These are phyloP conservation scores for Scedosporium apiospermum DNA, from an alignment of 2,329 filamentous ascomycete genomes.

Conservation along the genomic window DNA sequence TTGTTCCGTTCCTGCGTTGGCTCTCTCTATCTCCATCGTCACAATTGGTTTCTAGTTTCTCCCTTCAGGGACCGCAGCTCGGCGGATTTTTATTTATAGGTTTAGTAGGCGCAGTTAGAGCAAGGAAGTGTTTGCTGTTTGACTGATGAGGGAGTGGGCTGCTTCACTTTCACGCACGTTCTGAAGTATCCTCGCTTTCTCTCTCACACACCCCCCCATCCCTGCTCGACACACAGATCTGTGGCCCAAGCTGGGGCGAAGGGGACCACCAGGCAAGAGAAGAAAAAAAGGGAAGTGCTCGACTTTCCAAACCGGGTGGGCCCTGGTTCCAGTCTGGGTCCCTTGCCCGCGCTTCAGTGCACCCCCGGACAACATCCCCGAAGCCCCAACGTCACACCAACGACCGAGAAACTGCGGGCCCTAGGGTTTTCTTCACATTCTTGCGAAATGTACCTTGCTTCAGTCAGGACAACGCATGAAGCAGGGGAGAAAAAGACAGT, in stretches of 20 bases:
- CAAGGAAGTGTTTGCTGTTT: too few species aligned
- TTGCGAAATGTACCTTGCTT: background rate
- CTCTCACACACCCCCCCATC: background rate
- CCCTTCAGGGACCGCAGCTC: background rate
- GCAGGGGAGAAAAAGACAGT: background rate
- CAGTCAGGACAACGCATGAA: background rate
- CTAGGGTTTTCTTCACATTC: background rate
- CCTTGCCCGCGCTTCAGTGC: background rate
- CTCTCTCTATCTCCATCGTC: background rate
- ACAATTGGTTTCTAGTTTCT: background rate
- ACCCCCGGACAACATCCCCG: background rate
- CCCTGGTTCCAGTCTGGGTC: background rate
- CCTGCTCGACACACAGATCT: background rate
- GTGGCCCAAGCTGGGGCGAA: background rate
- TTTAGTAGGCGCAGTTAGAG: too few species aligned
- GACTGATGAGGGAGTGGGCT: too few species aligned
- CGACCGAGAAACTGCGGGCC: background rate
- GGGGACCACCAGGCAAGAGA: background rate
- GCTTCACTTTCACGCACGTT: too few species aligned
- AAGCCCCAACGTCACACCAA: slow-evolving; percentile 1
- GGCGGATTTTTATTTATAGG: too few species aligned
- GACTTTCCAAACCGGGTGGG: background rate
- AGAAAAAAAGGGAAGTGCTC: background rate
- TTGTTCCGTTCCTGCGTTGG: too few species aligned
- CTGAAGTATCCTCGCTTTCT: background rate